Percentiles rank a stretch among this genome's conserved stretches.
These are phyloP conservation scores for Arthrobotrys conoides DNA, from an alignment of 2,329 filamentous ascomycete genomes.

Conservation along the genomic window DNA sequence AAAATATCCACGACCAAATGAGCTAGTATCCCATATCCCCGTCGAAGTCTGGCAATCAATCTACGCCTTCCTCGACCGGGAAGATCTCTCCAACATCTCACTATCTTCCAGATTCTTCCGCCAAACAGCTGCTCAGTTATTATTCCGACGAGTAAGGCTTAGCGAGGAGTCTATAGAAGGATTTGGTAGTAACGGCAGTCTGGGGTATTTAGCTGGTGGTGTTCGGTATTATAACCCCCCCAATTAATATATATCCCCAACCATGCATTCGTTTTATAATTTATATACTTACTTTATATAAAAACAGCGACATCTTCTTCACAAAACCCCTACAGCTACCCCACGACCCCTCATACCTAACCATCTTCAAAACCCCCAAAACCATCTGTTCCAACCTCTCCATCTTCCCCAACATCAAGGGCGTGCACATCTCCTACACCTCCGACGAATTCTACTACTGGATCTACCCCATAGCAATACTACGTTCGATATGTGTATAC, in stretches of 20 bases:
- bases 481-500: background rate
- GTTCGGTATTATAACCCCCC: no score
- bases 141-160: background rate
- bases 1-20: background rate
- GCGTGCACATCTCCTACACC: background rate
- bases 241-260: no score
- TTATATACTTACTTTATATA: background rate
- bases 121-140: background rate
- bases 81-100: background rate
- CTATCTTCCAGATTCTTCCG: background rate
- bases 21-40: background rate
- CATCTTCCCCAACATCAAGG: background rate
- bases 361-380: background rate
- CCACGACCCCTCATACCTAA: background rate
- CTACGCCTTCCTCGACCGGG: background rate
- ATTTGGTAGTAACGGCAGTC: background rate
- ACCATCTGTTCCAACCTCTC: background rate
- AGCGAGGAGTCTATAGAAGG: background rate
- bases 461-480: background rate
- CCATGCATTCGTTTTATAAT: no score
- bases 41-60: constrained; percentile 12
- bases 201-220: background rate
- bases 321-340: background rate
- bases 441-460: background rate
- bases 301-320: background rate